Conservation (phyloP, 1,139 yeast species). For the Yamadazyma buinensis region DNA sequence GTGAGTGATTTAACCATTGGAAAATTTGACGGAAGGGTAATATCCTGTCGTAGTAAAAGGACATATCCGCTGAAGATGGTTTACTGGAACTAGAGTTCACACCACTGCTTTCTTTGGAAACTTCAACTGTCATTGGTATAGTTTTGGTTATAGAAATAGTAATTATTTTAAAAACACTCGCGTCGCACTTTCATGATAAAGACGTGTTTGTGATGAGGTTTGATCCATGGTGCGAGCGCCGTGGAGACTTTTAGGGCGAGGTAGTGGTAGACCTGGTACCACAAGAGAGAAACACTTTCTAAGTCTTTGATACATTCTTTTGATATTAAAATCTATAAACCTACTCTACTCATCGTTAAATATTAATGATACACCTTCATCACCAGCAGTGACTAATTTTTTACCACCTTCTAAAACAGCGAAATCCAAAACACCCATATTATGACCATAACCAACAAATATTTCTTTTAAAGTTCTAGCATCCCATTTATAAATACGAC, state of each 20-base stretch:
- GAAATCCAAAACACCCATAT: slow-evolving; percentile 89
- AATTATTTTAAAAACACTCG: slow-evolving; percentile 3
- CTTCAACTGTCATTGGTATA: slow-evolving; percentile 6
- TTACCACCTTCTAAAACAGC: slow-evolving; percentile 58
- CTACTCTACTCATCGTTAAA: slow-evolving; percentile 35
- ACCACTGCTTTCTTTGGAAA: background rate
- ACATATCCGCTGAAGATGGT: slow-evolving; percentile 67
- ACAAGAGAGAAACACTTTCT: too few relatives aligned
- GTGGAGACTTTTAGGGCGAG: too few relatives aligned
- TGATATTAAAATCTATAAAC: too few relatives aligned
- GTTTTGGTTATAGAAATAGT: too few relatives aligned
- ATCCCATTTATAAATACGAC: slow-evolving; percentile 84
- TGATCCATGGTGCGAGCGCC: too few relatives aligned
- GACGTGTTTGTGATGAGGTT: too few relatives aligned
- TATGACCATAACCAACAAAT: slow-evolving; percentile 85
- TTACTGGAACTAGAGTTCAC: slow-evolving; percentile 18
- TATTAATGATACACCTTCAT: slow-evolving; percentile 88
- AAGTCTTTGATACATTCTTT: too few relatives aligned
- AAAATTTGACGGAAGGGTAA: slow-evolving; percentile 72
- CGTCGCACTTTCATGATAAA: too few relatives aligned
- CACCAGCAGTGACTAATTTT: slow-evolving; percentile 90
- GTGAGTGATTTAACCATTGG: slow-evolving; percentile 88
- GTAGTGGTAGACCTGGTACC: too few relatives aligned
- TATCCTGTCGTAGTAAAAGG: slow-evolving; percentile 67
- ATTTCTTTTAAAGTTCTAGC: slow-evolving; percentile 75